These are phyloP conservation scores for Udeniomyces megalosporus DNA, from an alignment of 768 basidiomycete genomes.

Conservation along the genomic window DNA sequence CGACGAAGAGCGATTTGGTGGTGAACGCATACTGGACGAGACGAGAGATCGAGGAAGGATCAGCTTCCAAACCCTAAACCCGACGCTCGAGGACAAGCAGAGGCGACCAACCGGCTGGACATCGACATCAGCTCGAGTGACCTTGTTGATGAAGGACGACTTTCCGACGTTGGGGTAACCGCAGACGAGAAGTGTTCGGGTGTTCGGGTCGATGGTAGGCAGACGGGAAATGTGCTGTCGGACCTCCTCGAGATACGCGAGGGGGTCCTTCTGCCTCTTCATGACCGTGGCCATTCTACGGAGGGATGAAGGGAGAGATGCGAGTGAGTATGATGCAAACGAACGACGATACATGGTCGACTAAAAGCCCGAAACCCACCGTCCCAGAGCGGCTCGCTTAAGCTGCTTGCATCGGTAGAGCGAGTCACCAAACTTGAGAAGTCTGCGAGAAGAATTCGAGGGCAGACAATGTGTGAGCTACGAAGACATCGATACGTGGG, in stretches of 20 bases:
- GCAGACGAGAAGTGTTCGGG: constrained; percentile 90
- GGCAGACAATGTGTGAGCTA: no score
- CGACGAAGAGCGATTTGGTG: constrained; percentile 94
- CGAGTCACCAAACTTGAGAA: constrained; percentile 95
- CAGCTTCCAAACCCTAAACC: neutral
- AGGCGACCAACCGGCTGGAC: constrained; percentile 61
- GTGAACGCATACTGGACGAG: constrained; percentile 68
- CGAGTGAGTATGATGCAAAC: neutral
- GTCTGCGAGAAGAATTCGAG: no score
- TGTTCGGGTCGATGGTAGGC: constrained; percentile 94
- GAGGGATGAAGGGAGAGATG: neutral
- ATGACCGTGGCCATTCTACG: constrained; percentile 93
- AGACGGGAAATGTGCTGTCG: constrained; percentile 97
- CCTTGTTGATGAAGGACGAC: constrained; percentile 98
- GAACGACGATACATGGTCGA: neutral
- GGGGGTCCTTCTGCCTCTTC: constrained; percentile 93
- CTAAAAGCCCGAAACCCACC: constrained; percentile 38
- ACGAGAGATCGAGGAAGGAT: neutral
- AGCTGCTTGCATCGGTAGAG: constrained; percentile 97
- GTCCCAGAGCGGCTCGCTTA: constrained; percentile 90
- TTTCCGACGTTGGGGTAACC: constrained; percentile 99
- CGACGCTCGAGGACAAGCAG: neutral
- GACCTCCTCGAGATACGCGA: constrained; percentile 97
- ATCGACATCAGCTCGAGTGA: constrained; percentile 96
- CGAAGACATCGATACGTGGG: no score